Base-by-base conservation (phyloP, 352 stramenopile species). In the Elongisporangium undulatum region DNA sequence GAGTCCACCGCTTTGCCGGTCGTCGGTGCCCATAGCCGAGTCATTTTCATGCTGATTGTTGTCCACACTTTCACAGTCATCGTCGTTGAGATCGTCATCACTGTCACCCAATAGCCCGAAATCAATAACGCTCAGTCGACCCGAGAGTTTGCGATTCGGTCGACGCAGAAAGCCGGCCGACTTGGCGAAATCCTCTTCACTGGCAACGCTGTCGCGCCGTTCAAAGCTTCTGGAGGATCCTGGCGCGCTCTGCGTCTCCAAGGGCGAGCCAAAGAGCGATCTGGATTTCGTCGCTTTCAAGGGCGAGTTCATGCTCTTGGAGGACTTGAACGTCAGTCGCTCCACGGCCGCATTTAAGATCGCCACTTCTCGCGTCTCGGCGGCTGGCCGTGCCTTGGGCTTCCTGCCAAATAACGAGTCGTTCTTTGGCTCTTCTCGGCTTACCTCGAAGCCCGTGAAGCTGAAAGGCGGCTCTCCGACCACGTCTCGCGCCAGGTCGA, bases 51-150 rank as follows among this genome's bases (percentile, higher is more conserved):
- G 6, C 13, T 45, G 34, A 45, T 45, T 45, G 10, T 45, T 45
- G 34, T 17, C 34, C 34, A 17, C 34, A 12, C 13, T 17, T 4
- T 45, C 34, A 45, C 2, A 45, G 6, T 45, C 34, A 45, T 45
- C 34, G 12, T 12, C 34, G 4, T 45, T 45, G 2, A 45, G 10
- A 45, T 67, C 63, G 7, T 68, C 61, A 2, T 77, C 68, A 6
- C 72, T 64, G 24, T 86, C 77, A 9, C 71, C 62, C 22, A 95
- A 51, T 5, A 95, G 66, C 0, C 85, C 85, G 67, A 92, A 89
- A 56, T 95, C 85, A 49, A 71, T 89, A 17, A 92, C 82, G 48
- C 76, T 92, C 6, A 93, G 64, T 0, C 84, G 68, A 5, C 77
- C 77, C 1, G 79, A 90, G 17, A 79, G 68, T 24, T 69, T 79